Evolutionary conservation across 805 yeast species (phyloP).

Genomic region (Yamadazyma akitaensis): DNA sequence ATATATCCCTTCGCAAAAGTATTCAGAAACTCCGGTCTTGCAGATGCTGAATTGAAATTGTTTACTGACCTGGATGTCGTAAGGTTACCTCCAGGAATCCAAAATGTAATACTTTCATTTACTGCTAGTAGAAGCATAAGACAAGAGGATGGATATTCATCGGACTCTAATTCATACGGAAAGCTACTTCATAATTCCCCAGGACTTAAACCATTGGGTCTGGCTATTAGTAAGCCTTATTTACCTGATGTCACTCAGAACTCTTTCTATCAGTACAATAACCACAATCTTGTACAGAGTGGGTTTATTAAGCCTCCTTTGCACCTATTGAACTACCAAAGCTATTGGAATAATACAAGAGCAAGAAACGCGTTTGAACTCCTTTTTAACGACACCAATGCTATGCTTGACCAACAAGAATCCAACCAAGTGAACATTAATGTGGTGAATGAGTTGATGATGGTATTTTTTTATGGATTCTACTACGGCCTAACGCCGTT

Average conservation of each 20-base stretch:
- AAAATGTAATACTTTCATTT: conserved; percentile 38
- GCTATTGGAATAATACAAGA: conserved; percentile 40
- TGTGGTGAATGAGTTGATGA: conserved; percentile 31
- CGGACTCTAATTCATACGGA: neutral
- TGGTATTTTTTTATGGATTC: conserved; percentile 41
- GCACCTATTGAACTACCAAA: conserved; percentile 32
- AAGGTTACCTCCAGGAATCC: conserved; percentile 41
- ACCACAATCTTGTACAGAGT: neutral
- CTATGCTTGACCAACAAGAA: conserved; percentile 12
- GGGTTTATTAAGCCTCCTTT: conserved; percentile 29
- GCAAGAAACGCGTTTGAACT: conserved; percentile 31
- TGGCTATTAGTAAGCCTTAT: conserved; percentile 33
- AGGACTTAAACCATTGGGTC: conserved; percentile 17
- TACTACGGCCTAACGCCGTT: conserved; percentile 42
- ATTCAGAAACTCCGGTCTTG: conserved; percentile 27
- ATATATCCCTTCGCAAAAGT: conserved; percentile 21
- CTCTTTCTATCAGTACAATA: conserved; percentile 9
- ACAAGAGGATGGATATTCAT: conserved; percentile 12
- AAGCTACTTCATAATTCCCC: neutral
- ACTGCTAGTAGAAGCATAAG: conserved; percentile 28
- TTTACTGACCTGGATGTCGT: conserved; percentile 34
- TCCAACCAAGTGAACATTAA: conserved; percentile 14
- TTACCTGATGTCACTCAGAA: conserved; percentile 26
- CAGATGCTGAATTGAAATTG: conserved; percentile 29
- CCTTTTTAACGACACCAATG: conserved; percentile 28